Evolutionary conservation across 2,329 filamentous ascomycete species (phyloP), one percentile per base, ranked within the genome.

Genomic region (Nigrograna mackinnonii): DNA sequence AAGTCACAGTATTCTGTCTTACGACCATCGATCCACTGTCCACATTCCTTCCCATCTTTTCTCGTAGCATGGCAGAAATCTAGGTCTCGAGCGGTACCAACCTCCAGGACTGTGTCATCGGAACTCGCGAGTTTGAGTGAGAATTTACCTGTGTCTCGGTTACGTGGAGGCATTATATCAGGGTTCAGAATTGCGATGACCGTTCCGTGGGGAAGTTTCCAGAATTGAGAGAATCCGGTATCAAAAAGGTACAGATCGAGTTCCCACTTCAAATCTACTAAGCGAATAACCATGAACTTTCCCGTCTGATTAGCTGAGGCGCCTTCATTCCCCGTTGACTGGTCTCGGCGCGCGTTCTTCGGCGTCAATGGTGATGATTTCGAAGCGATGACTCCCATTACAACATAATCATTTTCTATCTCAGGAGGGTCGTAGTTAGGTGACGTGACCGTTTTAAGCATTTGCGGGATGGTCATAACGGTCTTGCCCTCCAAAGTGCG

Each of bases 1-100:
- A 87, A 99, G 52, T 96, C 91, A 71, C 94, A 99, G 64, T 87
- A 89, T 56, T 95, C 85, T 0, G 91, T 96, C 57, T 91, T 89
- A 39, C 90, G 84, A 52, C 82, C 83, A 67, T 99, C 92, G 46
- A 99, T 79, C 94, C 94, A 99, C 20, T 81, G 74, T 22, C 80
- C 83, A 67, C 94, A 99, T 35, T 79, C 73, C 43, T 87, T 80
- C 28, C 94, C 92, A 62, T 96, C 90, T 60, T 88, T 92, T 64
- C 88, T 90, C 50, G 90, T 74, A 5, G 85, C 83, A 62, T 91
- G 90, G 71, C 94, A 99, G 64, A 87, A 95, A 1, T 89, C 91
- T 2, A 99, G 74, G 67, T 99, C 92, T 35, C 91, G 80, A 9
- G 91, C 83, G 17, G 78, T 82, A 28, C 95, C 94, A 39, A 99